Conservation (phyloP, 371 early-diverging fungal genomes). For the Chytridium lagenaria region DNA sequence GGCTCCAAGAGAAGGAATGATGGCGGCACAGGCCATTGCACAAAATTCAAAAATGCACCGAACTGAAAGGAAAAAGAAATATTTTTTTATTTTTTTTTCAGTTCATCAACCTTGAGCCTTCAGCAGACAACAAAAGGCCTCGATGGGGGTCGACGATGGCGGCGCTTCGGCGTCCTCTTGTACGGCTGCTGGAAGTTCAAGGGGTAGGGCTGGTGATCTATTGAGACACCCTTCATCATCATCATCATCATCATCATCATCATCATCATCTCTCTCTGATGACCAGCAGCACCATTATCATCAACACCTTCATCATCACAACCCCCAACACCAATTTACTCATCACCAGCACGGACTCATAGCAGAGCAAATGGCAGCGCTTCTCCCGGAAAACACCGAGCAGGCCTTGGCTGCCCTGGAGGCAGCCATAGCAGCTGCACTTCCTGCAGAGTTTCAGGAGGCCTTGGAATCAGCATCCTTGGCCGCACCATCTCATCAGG, state of each 20-base stretch:
- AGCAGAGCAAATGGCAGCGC: not conserved
- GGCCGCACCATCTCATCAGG: not conserved
- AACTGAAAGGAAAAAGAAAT: no score
- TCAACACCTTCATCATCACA: not conserved
- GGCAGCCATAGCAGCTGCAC: not conserved
- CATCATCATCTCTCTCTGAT: not conserved
- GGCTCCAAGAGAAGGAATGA: no score
- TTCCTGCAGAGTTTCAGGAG: not conserved
- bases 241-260: not conserved
- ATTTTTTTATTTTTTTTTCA: no score
- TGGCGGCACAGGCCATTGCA: no score
- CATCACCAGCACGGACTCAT: not conserved
- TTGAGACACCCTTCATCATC: not conserved
- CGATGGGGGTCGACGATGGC: not conserved
- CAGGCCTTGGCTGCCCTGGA: slow-evolving; percentile 8
- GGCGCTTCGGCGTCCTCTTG: not conserved
- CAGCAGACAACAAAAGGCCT: not conserved
- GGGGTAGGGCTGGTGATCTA: not conserved
- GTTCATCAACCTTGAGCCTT: no score
- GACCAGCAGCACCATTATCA: not conserved
- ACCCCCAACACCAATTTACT: not conserved
- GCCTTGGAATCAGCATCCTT: not conserved
- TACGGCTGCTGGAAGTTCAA: not conserved
- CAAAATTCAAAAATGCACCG: no score
- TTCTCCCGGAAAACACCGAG: not conserved